Conservation (phyloP, 176 grass and related monocot genomes). For the Aegilops umbellulata region DNA sequence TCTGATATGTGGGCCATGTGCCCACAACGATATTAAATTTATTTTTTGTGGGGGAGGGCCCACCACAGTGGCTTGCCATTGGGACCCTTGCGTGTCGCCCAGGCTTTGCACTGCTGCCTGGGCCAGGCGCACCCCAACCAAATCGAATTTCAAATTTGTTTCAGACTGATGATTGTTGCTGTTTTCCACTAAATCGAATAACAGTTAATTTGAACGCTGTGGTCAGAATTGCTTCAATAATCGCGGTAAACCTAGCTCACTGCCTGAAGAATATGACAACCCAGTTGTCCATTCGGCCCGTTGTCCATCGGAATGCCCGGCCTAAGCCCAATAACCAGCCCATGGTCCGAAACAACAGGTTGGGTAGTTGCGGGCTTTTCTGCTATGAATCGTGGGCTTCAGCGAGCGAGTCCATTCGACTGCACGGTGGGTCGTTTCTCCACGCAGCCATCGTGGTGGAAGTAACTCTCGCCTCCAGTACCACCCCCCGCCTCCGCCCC, state of each 20-base stretch:
- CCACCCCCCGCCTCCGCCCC: background rate
- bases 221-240: no score
- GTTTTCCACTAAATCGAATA: no score
- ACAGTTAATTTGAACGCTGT: no score
- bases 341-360: background rate
- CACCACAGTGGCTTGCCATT: background rate
- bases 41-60: background rate
- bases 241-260: no score
- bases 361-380: background rate
- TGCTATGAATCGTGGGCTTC: background rate
- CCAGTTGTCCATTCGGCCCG: background rate
- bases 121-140: background rate
- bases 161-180: no score
- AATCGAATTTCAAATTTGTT: background rate
- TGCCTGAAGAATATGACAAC: background rate
- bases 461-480: background rate
- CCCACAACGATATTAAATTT: background rate
- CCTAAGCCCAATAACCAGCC: background rate
- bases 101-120: background rate
- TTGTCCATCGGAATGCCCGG: background rate
- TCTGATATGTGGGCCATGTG: slow-evolving; percentile 36
- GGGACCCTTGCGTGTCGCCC: background rate
- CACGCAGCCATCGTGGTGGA: slow-evolving; percentile 32
- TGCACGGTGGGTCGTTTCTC: slow-evolving; percentile 30
- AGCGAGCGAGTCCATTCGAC: background rate